Percentiles rank a stretch among this genome's conserved stretches.
phyloP scores from a whole-genome alignment of 2,329 filamentous ascomycete species.

The Alternaria alternata region DNA sequence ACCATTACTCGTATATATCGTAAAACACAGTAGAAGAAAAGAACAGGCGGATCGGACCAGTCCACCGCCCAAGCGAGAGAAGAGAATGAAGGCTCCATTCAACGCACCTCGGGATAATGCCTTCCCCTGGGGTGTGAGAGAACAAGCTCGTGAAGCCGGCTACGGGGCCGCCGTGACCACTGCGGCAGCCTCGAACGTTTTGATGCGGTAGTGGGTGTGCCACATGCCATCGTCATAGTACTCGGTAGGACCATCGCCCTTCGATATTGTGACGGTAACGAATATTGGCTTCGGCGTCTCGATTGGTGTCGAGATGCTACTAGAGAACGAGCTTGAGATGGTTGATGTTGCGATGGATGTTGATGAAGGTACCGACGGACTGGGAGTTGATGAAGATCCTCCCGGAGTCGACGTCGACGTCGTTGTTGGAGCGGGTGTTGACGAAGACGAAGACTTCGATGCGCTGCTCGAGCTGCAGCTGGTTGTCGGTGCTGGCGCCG shows the following conservation, averaged over 20 bases:
- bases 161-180: conserved; percentile 12
- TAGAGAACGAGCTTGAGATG: conserved; percentile 17
- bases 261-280: conserved; percentile 42
- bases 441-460: conserved; percentile 8
- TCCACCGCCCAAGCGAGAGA: conserved; percentile 2
- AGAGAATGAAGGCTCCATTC: not conserved
- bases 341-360: conserved; percentile 21
- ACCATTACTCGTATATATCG: conserved; percentile 18
- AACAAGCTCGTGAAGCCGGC: not conserved
- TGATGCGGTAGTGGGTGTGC: conserved; percentile 54
- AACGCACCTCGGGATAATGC: not conserved
- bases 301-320: conserved; percentile 20
- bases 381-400: conserved; percentile 13
- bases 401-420: not conserved
- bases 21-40: conserved; percentile 12
- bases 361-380: conserved; percentile 32
- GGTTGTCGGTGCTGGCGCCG: conserved; percentile 22
- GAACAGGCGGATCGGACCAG: conserved; percentile 11
- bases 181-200: conserved; percentile 36
- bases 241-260: conserved; percentile 37
- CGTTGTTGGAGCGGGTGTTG: conserved; percentile 6
- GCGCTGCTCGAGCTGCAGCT: conserved; percentile 24
- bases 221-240: conserved; percentile 58
- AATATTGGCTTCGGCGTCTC: conserved; percentile 35
- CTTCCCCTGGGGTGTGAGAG: not conserved